Percentiles rank a stretch among this genome's conserved stretches.
Evolutionary conservation across 352 stramenopile genomes (phyloP).

Genomic region (Globisporangium lucens): DNA sequence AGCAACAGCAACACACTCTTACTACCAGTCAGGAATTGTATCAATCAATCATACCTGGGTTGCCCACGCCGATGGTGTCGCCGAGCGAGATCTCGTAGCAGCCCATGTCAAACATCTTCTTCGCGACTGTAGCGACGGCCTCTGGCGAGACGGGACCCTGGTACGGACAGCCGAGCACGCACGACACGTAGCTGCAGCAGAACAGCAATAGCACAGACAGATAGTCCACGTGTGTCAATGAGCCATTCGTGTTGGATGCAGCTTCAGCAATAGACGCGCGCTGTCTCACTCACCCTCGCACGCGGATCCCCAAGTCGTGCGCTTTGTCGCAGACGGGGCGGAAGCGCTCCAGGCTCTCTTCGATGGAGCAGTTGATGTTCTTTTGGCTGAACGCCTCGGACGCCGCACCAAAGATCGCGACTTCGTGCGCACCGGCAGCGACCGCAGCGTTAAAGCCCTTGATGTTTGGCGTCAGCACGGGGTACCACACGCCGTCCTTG

Average conservation of each 20-base stretch:
- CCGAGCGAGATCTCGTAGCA: conserved; percentile 95
- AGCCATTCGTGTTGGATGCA: background rate
- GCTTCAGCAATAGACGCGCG: background rate
- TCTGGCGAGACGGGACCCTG: conserved; percentile 86
- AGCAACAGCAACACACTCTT: background rate
- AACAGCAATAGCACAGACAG: background rate
- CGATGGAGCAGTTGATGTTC: conserved; percentile 98
- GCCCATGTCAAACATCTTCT: conserved; percentile 90
- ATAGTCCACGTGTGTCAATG: background rate
- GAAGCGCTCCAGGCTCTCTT: conserved; percentile 94
- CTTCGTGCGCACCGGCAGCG: conserved; percentile 84
- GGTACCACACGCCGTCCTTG: conserved; percentile 80
- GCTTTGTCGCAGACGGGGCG: conserved; percentile 85
- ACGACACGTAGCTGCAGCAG: conserved; percentile 90
- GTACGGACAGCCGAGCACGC: conserved; percentile 96
- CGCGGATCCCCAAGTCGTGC: conserved; percentile 68
- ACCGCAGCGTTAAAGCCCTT: conserved; percentile 90
- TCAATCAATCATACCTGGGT: conserved; percentile 49
- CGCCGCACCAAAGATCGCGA: conserved; percentile 95
- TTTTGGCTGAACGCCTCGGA: conserved; percentile 94
- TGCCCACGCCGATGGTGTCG: conserved; percentile 93
- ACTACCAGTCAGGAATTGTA: background rate
- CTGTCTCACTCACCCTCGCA: conserved; percentile 69
- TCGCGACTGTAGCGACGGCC: conserved; percentile 79
- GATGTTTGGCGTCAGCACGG: conserved; percentile 93